phyloP scores from a whole-genome alignment of 495 filamentous ascomycete genomes.

The Beverwykella pulmonaria region DNA sequence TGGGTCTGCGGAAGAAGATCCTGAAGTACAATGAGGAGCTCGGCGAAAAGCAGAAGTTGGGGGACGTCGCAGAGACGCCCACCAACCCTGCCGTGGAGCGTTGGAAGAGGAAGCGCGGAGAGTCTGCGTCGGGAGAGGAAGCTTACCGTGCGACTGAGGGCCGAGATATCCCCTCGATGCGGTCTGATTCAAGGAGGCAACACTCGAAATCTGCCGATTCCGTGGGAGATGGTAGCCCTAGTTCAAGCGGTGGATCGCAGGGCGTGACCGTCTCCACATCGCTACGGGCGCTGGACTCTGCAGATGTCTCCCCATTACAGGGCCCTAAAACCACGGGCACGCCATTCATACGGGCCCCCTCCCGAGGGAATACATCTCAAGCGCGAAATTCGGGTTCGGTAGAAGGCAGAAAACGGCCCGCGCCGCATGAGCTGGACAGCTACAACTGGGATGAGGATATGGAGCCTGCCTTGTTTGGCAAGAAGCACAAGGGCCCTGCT shows the following conservation, averaged over 20 bases:
- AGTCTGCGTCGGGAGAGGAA: slow-evolving; percentile 23
- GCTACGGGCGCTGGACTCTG: slow-evolving; percentile 19
- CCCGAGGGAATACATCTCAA: slow-evolving; percentile 35
- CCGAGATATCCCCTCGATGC: slow-evolving; percentile 27
- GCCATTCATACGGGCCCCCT: slow-evolving; percentile 50
- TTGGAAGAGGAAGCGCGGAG: slow-evolving; percentile 31
- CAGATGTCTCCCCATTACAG: slow-evolving; percentile 11
- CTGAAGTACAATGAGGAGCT: slow-evolving; percentile 43
- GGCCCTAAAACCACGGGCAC: slow-evolving; percentile 44
- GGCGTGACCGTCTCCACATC: slow-evolving; percentile 21
- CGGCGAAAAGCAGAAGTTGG: slow-evolving; percentile 34
- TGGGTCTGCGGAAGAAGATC: slow-evolving; percentile 44
- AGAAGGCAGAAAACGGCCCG: slow-evolving; percentile 26
- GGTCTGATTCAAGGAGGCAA: slow-evolving; percentile 1
- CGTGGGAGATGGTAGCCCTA: neutral
- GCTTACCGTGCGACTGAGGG: slow-evolving; percentile 1
- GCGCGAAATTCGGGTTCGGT: slow-evolving; percentile 12
- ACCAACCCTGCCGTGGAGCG: slow-evolving; percentile 20
- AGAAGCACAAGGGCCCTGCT: slow-evolving; percentile 21
- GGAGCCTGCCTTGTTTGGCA: slow-evolving; percentile 20
- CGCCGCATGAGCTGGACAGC: slow-evolving; percentile 41
- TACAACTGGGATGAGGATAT: slow-evolving; percentile 48
- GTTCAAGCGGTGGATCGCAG: slow-evolving; percentile 3
- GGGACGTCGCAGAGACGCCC: slow-evolving; percentile 21
- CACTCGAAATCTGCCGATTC: slow-evolving; percentile 26